A percentile compares a stretch with the other conserved stretches of the same genome.
Evolutionary conservation across 2,329 filamentous ascomycete genomes (phyloP).

Genomic region (Cladosporium sp.): DNA sequence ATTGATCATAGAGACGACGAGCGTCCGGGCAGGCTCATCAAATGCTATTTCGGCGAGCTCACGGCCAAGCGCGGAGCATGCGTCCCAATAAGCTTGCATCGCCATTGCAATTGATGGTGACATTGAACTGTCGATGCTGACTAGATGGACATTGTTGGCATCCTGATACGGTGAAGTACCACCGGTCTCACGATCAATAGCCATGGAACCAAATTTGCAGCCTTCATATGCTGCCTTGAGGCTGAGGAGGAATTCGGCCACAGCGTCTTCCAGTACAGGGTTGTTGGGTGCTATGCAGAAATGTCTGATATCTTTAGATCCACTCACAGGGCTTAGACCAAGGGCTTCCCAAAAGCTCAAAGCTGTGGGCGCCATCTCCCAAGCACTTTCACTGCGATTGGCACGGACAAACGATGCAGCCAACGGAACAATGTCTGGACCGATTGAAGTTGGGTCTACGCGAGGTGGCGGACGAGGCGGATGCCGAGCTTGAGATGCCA

Average conservation of each 20-base stretch:
- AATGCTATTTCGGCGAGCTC: constrained; percentile 20
- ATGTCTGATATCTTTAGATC: constrained; percentile 65
- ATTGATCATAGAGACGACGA: constrained; percentile 75
- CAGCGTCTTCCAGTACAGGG: constrained; percentile 58
- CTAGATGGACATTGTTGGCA: background rate
- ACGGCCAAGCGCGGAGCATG: background rate
- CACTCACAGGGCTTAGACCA: constrained; percentile 67
- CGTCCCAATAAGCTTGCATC: constrained; percentile 3
- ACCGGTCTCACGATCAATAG: background rate
- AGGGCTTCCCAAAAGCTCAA: constrained; percentile 78
- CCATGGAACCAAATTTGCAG: constrained; percentile 58
- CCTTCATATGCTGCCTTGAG: constrained; percentile 69
- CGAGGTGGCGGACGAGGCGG: constrained; percentile 30
- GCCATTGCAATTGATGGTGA: background rate
- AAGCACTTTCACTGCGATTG: constrained; percentile 62
- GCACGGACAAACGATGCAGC: constrained; percentile 70
- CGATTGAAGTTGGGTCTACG: constrained; percentile 23
- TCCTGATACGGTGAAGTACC: background rate
- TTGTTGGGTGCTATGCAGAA: constrained; percentile 68
- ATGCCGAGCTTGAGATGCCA: constrained; percentile 16
- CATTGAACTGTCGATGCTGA: background rate
- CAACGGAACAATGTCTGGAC: constrained; percentile 44
- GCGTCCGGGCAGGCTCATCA: constrained; percentile 41
- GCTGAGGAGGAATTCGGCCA: constrained; percentile 62
- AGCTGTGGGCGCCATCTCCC: constrained; percentile 71